A percentile compares a stretch with the other conserved stretches of the same genome.
These are phyloP conservation scores for Dovyalis caffra DNA, from an alignment of 345 rosid genomes.

Conservation along the genomic window DNA sequence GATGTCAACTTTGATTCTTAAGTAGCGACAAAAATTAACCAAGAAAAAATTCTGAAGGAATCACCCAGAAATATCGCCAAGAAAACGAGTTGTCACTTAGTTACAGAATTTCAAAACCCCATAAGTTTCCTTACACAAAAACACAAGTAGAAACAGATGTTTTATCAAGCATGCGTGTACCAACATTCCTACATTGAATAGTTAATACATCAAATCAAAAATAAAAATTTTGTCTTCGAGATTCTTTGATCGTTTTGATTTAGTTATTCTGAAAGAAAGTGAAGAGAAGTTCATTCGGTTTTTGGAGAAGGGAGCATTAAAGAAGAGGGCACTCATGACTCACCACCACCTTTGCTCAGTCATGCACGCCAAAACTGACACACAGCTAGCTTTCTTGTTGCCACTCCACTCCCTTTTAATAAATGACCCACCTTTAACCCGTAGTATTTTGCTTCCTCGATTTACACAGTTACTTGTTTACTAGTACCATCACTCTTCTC, in stretches of 20 bases:
- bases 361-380: conserved; percentile 55
- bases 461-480: conserved; percentile 12
- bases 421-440: conserved; percentile 19
- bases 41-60: conserved; percentile 13
- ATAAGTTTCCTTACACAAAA: not conserved
- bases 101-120: conserved; percentile 15
- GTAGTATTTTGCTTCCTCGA: conserved; percentile 22
- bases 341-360: conserved; percentile 33
- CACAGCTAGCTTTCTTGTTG: conserved; percentile 39
- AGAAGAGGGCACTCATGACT: conserved; percentile 21
- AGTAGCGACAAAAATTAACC: conserved; percentile 10
- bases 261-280: conserved; percentile 14
- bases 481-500: not conserved
- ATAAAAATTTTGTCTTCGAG: conserved; percentile 1
- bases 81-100: conserved; percentile 22
- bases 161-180: conserved; percentile 1
- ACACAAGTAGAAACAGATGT: conserved; percentile 17
- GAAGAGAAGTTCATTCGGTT: conserved; percentile 17
- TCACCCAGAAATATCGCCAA: conserved; percentile 11
- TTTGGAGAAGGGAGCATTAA: conserved; percentile 19
- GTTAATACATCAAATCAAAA: not conserved
- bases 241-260: conserved; percentile 12
- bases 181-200: conserved; percentile 6
- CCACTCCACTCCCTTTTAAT: conserved; percentile 15
- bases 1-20: conserved; percentile 24